Base-by-base conservation (phyloP, 2,329 filamentous ascomycete genomes). In the Calonectria pauciramosa region DNA sequence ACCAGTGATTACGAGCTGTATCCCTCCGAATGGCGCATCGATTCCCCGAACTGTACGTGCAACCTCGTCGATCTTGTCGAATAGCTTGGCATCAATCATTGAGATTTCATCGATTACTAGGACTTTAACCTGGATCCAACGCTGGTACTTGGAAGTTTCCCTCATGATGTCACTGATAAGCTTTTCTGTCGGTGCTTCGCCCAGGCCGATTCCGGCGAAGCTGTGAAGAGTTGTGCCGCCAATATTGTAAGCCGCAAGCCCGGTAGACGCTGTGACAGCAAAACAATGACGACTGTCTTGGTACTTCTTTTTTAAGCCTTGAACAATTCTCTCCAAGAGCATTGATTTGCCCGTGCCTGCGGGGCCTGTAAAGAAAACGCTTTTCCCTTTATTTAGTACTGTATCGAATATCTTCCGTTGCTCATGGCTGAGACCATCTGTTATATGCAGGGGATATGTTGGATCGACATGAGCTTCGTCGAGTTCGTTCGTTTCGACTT, bases 341-440 rank as follows among this genome's bases (percentile, higher is more conserved):
- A 99, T 96, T 1, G 97, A 99, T 88, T 99, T 99, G 84, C 97
- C 97, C 6, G 97, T 98, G 88, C 94, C 96, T 72, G 97, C 97
- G 74, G 97, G 98, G 79, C 97, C 97, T 0, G 97, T 99, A 84
- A 99, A 99, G 87, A 99, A 99, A 2, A 98, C 96, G 80, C 96
- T 99, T 83, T 96, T 94, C 73, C 91, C 91, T 76, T 94, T 87
- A 26, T 97, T 91, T 13, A 95, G 90, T 9, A 99, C 96, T 26
- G 98, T 88, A 59, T 95, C 92, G 71, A 97, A 88, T 11, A 99
- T 95, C 73, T 94, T 92, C 74, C 91, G 90, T 85, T 99, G 97
- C 83, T 99, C 97, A 14, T 94, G 91, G 82, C 95, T 98, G 41
- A 99, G 88, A 7, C 9, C 34, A 34, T 28, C n/a, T 14, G 36